Percentiles rank a stretch among this genome's conserved stretches.
phyloP scores from a whole-genome alignment of 2,329 filamentous ascomycete species.

The Reticulascus tulasneorum region DNA sequence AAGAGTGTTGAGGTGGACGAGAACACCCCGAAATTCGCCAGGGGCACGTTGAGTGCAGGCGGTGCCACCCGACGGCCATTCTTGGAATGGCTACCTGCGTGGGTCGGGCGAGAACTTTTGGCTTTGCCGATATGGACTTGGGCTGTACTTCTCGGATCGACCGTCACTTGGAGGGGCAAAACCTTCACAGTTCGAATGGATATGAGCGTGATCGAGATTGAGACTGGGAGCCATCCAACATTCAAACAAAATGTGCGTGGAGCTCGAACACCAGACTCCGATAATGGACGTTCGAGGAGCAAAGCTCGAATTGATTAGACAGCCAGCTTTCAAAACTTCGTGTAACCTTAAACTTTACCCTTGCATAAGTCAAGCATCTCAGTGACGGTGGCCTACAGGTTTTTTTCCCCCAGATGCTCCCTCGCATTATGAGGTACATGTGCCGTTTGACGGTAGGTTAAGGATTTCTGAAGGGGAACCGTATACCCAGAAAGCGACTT shows the following conservation, averaged over 20 bases:
- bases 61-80: conserved; percentile 52
- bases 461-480: no score
- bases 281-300: conserved; percentile 3
- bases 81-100: conserved; percentile 70
- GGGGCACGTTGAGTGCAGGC: conserved; percentile 31
- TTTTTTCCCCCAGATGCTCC: no score
- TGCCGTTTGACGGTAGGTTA: no score
- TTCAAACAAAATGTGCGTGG: background rate
- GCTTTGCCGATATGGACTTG: conserved; percentile 87
- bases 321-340: background rate
- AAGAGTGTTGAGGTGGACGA: conserved; percentile 66
- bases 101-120: conserved; percentile 78
- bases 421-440: no score
- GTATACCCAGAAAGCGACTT: no score
- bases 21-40: conserved; percentile 72
- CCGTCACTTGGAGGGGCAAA: conserved; percentile 82
- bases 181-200: conserved; percentile 78
- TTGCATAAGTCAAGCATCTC: no score
- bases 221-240: conserved; percentile 6
- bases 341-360: no score
- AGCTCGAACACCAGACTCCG: background rate
- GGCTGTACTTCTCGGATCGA: conserved; percentile 85
- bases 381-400: no score
- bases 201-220: conserved; percentile 64
- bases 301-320: conserved; percentile 10